Conservation (phyloP, 352 stramenopile species). For the Albugo laibachii region DNA sequence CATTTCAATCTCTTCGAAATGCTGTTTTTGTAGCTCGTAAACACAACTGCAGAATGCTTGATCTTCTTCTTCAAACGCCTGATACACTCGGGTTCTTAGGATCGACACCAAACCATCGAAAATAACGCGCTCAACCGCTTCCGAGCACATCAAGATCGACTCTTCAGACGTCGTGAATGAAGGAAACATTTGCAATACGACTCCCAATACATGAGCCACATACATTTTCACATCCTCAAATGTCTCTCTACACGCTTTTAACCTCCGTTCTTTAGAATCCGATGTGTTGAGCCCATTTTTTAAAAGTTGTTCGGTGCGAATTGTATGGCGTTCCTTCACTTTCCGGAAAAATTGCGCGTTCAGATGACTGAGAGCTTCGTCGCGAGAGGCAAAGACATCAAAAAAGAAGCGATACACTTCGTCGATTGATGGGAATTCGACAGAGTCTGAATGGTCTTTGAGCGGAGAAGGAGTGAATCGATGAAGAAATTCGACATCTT, state of each 20-base stretch:
- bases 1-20: no score
- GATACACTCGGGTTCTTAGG: background rate
- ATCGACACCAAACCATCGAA: background rate
- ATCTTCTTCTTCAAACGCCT: no score
- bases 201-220: constrained; percentile 26
- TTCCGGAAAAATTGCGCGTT: constrained; percentile 29
- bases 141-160: constrained; percentile 21
- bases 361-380: constrained; percentile 37
- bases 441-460: background rate
- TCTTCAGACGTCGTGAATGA: constrained; percentile 28
- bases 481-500: constrained; percentile 30
- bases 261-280: constrained; percentile 1
- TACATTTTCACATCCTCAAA: constrained; percentile 57
- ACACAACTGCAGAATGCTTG: no score
- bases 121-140: constrained; percentile 30
- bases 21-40: no score
- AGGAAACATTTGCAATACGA: constrained; percentile 37
- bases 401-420: constrained; percentile 45
- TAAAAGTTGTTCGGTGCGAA: constrained; percentile 11
- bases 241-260: constrained; percentile 14
- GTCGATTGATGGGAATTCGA: constrained; percentile 6
- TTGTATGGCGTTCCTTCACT: constrained; percentile 15
- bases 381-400: constrained; percentile 22
- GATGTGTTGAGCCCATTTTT: constrained; percentile 3
- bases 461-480: constrained; percentile 16